Percentiles rank a stretch among this genome's conserved stretches.
phyloP scores from a whole-genome alignment of 176 grass and related monocot species.

The Themeda triandra region DNA sequence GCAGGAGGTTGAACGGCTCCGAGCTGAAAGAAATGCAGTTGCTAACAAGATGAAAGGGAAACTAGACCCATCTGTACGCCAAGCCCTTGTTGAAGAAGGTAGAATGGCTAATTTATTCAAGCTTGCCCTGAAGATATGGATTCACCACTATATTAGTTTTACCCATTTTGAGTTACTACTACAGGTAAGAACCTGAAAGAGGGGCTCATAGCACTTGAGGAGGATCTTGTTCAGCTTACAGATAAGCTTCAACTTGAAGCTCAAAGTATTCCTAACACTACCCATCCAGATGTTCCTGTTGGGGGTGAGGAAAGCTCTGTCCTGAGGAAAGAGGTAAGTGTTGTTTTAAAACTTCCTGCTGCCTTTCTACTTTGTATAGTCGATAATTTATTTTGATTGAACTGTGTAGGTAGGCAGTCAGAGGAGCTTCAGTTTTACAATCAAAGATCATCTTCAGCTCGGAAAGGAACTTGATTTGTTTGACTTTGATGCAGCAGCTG shows the following conservation, averaged over 20 bases:
- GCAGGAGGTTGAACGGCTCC: slow-evolving; percentile 90
- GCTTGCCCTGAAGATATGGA: background rate
- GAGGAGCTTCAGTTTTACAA: too few species aligned
- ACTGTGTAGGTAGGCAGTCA: too few species aligned
- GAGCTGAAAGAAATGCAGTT: slow-evolving; percentile 88
- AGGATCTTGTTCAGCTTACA: slow-evolving; percentile 75
- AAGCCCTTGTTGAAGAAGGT: slow-evolving; percentile 95
- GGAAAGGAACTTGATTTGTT: too few species aligned
- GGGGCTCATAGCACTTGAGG: slow-evolving; percentile 72
- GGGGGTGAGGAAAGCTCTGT: slow-evolving; percentile 69
- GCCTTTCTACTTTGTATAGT: too few species aligned
- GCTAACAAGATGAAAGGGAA: slow-evolving; percentile 98
- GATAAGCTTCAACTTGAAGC: slow-evolving; percentile 91
- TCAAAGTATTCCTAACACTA: slow-evolving; percentile 83
- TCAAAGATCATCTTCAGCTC: too few species aligned
- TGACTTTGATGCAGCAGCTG: too few species aligned
- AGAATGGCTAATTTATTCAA: background rate
- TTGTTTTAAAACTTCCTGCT: too few species aligned
- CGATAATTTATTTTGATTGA: too few species aligned
- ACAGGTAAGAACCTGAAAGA: slow-evolving; percentile 91
- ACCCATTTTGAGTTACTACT: slow-evolving; percentile 24
- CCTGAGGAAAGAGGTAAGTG: too few species aligned
- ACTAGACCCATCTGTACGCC: slow-evolving; percentile 71
- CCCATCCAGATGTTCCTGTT: slow-evolving; percentile 86
- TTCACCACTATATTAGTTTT: slow-evolving; percentile 3